Percentiles rank a stretch among this genome's conserved stretches.
phyloP scores from a whole-genome alignment of 495 filamentous ascomycete species.

The Penicillium nucicola region DNA sequence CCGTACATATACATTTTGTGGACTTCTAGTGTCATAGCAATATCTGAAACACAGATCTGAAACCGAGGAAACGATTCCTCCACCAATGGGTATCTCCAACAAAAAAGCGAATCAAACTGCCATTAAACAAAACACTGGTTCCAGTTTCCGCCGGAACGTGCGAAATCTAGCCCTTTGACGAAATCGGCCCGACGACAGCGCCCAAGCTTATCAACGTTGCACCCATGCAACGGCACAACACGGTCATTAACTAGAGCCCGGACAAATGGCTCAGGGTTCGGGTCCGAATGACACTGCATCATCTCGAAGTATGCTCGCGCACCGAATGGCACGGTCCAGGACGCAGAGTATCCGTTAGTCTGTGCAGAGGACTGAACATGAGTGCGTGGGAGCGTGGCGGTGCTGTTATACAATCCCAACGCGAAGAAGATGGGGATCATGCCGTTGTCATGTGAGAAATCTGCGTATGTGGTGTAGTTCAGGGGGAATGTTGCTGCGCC shows the following conservation, averaged over 20 bases:
- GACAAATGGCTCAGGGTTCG: constrained; percentile 56
- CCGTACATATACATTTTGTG: neutral
- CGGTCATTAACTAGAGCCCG: constrained; percentile 78
- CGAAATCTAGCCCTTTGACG: constrained; percentile 70
- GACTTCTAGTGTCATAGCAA: neutral
- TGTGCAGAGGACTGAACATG: constrained; percentile 39
- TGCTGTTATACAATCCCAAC: constrained; percentile 68
- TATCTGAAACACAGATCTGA: neutral
- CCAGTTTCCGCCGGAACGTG: constrained; percentile 67
- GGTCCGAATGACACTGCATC: constrained; percentile 57
- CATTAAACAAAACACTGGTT: constrained; percentile 54
- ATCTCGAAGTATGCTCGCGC: constrained; percentile 79
- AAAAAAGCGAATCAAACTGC: too few species aligned
- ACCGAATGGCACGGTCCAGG: constrained; percentile 78
- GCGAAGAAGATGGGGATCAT: constrained; percentile 71
- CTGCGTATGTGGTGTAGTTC: constrained; percentile 63
- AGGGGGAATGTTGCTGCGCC: constrained; percentile 65
- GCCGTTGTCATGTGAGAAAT: constrained; percentile 87
- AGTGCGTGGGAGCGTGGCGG: constrained; percentile 44
- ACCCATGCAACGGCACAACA: constrained; percentile 66
- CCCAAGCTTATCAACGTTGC: constrained; percentile 62
- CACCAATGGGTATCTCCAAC: neutral
- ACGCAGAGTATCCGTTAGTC: constrained; percentile 59
- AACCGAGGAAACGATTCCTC: neutral
- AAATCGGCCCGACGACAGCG: constrained; percentile 64